A percentile compares a stretch with the other conserved stretches of the same genome.
phyloP scores from a whole-genome alignment of 306 rosid genomes.

The Neltuma alba region DNA sequence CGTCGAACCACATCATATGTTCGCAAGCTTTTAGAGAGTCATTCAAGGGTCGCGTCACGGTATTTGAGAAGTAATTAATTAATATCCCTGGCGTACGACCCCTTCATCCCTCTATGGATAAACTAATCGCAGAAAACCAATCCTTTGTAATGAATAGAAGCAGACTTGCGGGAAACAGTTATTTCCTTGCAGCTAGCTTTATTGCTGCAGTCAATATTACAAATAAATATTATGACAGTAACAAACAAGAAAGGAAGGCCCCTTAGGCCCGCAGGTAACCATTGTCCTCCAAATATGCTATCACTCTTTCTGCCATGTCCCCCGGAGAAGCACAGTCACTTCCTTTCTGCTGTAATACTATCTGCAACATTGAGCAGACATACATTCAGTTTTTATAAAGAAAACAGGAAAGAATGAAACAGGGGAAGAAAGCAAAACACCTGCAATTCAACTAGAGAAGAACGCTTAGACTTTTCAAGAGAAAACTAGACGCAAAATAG shows the following conservation, averaged over 20 bases:
- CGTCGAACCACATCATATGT: not conserved
- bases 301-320: slow-evolving; percentile 70
- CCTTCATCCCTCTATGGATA: not conserved
- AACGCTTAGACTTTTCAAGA: slow-evolving; percentile 5
- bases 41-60: slow-evolving; percentile 8
- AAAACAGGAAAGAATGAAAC: not conserved
- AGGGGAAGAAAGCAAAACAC: not conserved
- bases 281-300: slow-evolving; percentile 76
- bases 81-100: not conserved
- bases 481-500: not conserved
- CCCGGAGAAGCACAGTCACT: slow-evolving; percentile 52
- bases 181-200: slow-evolving; percentile 60
- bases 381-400: not conserved
- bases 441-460: slow-evolving; percentile 2
- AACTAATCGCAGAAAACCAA: slow-evolving; percentile 27
- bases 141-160: slow-evolving; percentile 36
- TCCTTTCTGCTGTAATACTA: slow-evolving; percentile 65
- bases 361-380: slow-evolving; percentile 54
- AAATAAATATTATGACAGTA: slow-evolving; percentile 14
- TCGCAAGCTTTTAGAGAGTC: slow-evolving; percentile 10
- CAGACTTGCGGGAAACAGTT: slow-evolving; percentile 63
- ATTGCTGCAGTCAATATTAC: slow-evolving; percentile 28
- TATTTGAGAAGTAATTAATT: too few species aligned
- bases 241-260: slow-evolving; percentile 34
- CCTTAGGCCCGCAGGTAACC: slow-evolving; percentile 68